Percentiles rank a stretch among this genome's conserved stretches.
phyloP scores from a whole-genome alignment of 2,329 filamentous ascomycete species.

The Paracorniculantispora psalliotae region DNA sequence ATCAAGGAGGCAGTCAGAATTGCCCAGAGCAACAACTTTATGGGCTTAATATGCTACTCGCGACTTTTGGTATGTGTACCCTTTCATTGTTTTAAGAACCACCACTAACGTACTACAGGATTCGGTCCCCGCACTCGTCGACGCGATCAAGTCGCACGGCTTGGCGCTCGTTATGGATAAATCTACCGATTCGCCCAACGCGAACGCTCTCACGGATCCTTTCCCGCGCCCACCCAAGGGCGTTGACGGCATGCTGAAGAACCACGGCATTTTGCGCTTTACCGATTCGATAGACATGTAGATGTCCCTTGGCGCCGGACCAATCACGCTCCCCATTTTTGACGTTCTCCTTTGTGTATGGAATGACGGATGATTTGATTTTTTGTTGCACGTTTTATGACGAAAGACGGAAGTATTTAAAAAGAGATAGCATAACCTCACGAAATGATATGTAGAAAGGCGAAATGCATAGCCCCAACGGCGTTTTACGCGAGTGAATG shows the following conservation, averaged over 20 bases:
- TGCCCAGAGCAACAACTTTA: slow-evolving; percentile 94
- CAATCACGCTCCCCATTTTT: neutral
- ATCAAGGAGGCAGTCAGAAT: slow-evolving; percentile 94
- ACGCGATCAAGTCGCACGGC: slow-evolving; percentile 90
- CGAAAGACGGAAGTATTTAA: neutral
- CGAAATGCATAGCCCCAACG: neutral
- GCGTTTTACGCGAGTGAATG: slow-evolving; percentile 8
- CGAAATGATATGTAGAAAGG: slow-evolving; percentile 7
- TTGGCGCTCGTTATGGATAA: slow-evolving; percentile 88
- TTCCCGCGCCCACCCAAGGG: slow-evolving; percentile 67
- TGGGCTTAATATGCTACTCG: slow-evolving; percentile 91
- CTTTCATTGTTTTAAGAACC: neutral
- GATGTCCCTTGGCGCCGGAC: neutral
- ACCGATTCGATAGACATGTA: slow-evolving; percentile 75
- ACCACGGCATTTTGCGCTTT: slow-evolving; percentile 84
- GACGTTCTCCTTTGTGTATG: neutral
- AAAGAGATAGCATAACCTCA: neutral
- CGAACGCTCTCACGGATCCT: slow-evolving; percentile 39
- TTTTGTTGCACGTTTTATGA: neutral
- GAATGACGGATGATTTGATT: neutral
- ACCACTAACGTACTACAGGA: slow-evolving; percentile 50
- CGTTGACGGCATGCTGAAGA: slow-evolving; percentile 80
- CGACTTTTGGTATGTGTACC: slow-evolving; percentile 66
- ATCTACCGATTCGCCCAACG: slow-evolving; percentile 51
- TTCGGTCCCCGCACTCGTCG: slow-evolving; percentile 85